Evolutionary conservation across 441 rosid species (phyloP).

Genomic region (Erodium moschatum): DNA sequence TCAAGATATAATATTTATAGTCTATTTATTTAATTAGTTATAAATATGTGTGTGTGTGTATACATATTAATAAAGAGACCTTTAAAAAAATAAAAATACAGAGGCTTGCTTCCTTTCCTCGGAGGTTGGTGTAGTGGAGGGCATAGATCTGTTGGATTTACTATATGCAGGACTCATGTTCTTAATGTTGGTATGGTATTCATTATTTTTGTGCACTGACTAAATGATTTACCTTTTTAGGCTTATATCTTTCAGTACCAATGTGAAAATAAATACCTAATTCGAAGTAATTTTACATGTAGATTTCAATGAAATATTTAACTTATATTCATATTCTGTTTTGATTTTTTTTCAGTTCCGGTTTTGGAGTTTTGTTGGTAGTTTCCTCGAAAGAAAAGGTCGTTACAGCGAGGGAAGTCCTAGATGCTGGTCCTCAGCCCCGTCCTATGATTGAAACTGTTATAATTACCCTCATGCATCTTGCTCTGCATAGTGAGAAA

Average conservation of each 20-base stretch:
- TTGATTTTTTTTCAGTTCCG: slow-evolving; percentile 45
- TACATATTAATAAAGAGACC: no score
- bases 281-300: neutral
- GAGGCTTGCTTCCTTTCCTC: neutral
- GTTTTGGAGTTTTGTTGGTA: slow-evolving; percentile 67
- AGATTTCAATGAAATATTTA: neutral
- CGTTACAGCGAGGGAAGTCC: slow-evolving; percentile 64
- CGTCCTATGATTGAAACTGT: slow-evolving; percentile 61
- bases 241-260: neutral
- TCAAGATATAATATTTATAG: no score
- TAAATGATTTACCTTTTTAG: neutral
- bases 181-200: neutral
- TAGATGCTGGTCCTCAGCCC: slow-evolving; percentile 76
- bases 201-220: slow-evolving; percentile 8
- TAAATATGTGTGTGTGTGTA: no score
- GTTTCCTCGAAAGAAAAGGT: slow-evolving; percentile 56
- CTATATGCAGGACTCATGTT: neutral
- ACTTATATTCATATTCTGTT: slow-evolving; percentile 9
- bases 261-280: neutral
- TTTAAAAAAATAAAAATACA: no score
- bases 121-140: neutral
- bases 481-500: slow-evolving; percentile 82
- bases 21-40: no score
- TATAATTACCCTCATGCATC: slow-evolving; percentile 77
- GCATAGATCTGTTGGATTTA: slow-evolving; percentile 4